phyloP scores from a whole-genome alignment of 2,329 filamentous ascomycete species.

The Phyllosticta ampelicida region DNA sequence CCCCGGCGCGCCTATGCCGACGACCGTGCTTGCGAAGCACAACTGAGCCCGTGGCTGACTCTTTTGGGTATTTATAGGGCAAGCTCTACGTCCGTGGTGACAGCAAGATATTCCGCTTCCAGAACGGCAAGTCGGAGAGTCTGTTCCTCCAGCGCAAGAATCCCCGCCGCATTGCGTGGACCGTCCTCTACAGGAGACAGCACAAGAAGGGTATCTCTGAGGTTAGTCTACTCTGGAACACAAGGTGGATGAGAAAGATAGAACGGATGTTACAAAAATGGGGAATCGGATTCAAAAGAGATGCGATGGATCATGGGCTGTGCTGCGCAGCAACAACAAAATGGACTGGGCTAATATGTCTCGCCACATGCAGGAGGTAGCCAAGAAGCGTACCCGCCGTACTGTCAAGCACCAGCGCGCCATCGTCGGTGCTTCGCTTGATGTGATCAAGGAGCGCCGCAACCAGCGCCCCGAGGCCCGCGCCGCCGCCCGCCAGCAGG shows the following conservation, averaged over 20 bases:
- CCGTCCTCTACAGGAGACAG: conserved; percentile 92
- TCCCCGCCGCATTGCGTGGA: conserved; percentile 98
- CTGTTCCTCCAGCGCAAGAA: conserved; percentile 99
- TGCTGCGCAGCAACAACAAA: not conserved
- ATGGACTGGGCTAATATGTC: conserved; percentile 9
- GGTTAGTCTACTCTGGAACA: conserved; percentile 47
- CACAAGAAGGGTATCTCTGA: conserved; percentile 99
- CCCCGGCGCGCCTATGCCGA: not conserved
- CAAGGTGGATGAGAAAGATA: not conserved
- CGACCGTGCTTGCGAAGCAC: not conserved
- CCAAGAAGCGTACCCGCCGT: conserved; percentile 98
- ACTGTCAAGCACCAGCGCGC: conserved; percentile 98
- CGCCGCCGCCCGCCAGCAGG: conserved; percentile 73
- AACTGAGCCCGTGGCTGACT: conserved; percentile 1
- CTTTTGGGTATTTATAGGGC: conserved; percentile 50
- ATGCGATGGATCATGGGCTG: not conserved
- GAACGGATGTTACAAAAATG: not conserved
- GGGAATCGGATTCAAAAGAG: not conserved
- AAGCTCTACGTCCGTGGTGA: conserved; percentile 99
- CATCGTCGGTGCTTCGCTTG: conserved; percentile 97
- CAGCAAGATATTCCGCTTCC: conserved; percentile 99
- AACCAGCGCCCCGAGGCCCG: conserved; percentile 90
- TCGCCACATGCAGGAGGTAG: conserved; percentile 65
- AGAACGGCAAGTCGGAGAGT: conserved; percentile 99
- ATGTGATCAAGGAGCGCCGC: conserved; percentile 99